Evolutionary conservation across 495 filamentous ascomycete species (phyloP).

Genomic region (Penicillium canariense): DNA sequence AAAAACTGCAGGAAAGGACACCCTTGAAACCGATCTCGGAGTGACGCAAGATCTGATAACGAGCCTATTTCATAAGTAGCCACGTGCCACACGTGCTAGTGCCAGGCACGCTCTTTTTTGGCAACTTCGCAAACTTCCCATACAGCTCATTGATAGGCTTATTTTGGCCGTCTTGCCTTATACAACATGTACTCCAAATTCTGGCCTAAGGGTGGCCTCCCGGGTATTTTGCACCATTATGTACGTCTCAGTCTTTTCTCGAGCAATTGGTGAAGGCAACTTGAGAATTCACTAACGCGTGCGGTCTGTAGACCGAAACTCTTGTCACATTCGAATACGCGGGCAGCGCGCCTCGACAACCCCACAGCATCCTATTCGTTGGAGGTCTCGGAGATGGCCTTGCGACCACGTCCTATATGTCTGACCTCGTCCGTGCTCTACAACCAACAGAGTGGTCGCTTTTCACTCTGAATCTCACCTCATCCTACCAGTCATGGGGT

Average conservation of each 20-base stretch:
- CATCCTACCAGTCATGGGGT: conserved; percentile 71
- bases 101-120: not conserved
- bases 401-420: conserved; percentile 61
- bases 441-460: conserved; percentile 61
- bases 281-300: not conserved
- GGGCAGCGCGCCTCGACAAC: conserved; percentile 27
- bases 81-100: not conserved
- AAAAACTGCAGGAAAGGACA: not conserved
- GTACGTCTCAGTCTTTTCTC: conserved; percentile 27
- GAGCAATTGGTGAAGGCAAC: not conserved
- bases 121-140: too few species aligned
- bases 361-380: conserved; percentile 75
- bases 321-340: conserved; percentile 48
- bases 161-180: too few species aligned
- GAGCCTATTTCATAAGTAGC: not conserved
- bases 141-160: too few species aligned
- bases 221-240: conserved; percentile 57
- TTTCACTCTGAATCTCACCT: conserved; percentile 59
- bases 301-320: conserved; percentile 38
- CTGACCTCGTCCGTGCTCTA: conserved; percentile 49
- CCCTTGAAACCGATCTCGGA: not conserved
- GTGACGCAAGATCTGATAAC: conserved; percentile 1
- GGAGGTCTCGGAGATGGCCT: conserved; percentile 80
- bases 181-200: conserved; percentile 46
- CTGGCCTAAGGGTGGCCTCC: conserved; percentile 48